phyloP scores from a whole-genome alignment of 176 grass and related monocot species.

The Ananas comosus region DNA sequence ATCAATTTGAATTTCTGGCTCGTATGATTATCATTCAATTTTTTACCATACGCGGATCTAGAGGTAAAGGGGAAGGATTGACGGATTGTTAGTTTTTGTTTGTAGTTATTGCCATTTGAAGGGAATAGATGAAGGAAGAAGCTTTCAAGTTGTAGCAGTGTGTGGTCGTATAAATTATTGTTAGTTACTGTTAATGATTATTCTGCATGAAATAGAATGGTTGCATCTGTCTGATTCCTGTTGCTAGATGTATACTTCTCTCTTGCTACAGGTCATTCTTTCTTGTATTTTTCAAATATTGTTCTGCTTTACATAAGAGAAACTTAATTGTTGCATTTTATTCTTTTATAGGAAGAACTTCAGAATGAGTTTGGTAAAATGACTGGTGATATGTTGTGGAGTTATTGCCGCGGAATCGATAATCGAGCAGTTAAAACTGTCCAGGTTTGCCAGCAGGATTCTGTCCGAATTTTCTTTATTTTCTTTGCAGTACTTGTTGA shows the following conservation, averaged over 20 bases:
- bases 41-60: too few relatives aligned
- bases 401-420: conserved; percentile 93
- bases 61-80: too few relatives aligned
- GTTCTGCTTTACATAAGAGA: neutral
- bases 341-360: conserved; percentile 60
- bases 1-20: too few relatives aligned
- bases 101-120: too few relatives aligned
- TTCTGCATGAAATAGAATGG: neutral
- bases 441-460: conserved; percentile 46
- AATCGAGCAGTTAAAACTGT: conserved; percentile 67
- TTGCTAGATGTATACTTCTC: neutral
- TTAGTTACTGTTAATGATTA: too few relatives aligned
- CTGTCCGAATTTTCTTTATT: neutral
- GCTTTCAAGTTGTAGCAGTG: too few relatives aligned
- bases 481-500: neutral
- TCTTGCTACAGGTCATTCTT: neutral
- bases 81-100: too few relatives aligned
- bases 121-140: too few relatives aligned
- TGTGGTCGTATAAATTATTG: too few relatives aligned
- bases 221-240: neutral
- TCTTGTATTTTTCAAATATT: neutral
- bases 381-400: conserved; percentile 85
- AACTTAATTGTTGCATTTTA: neutral
- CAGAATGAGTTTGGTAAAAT: conserved; percentile 76
- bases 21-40: too few relatives aligned